Conservation (phyloP, 2,329 filamentous ascomycete genomes). For the Aschersonia sp. region DNA sequence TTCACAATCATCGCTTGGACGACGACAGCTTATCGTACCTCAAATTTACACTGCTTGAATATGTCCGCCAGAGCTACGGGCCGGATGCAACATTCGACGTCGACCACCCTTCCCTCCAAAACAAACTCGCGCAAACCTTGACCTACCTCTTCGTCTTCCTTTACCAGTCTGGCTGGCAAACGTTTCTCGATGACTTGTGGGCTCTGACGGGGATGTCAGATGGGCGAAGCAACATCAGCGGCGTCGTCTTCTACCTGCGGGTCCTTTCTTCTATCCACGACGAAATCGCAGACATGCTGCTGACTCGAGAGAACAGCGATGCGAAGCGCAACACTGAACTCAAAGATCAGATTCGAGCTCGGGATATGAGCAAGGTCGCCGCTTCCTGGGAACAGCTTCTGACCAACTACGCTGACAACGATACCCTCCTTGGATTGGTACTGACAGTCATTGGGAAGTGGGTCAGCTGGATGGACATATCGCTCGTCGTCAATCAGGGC, state of each 20-base stretch:
- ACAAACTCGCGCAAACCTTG: conserved; percentile 91
- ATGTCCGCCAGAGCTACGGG: conserved; percentile 64
- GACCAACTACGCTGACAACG: conserved; percentile 57
- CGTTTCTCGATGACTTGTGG: conserved; percentile 83
- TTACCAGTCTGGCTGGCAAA: conserved; percentile 76
- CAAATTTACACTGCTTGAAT: conserved; percentile 68
- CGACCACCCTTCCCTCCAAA: conserved; percentile 71
- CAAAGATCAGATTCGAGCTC: conserved; percentile 76
- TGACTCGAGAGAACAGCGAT: conserved; percentile 64
- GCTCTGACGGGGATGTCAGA: conserved; percentile 52
- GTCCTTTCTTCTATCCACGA: conserved; percentile 85
- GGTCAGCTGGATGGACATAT: conserved; percentile 98
- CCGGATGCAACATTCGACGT: conserved; percentile 39
- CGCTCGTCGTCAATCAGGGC: conserved; percentile 75
- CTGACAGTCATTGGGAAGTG: conserved; percentile 88
- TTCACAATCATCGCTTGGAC: conserved; percentile 68
- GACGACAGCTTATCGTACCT: conserved; percentile 56
- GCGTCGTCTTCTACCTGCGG: conserved; percentile 76
- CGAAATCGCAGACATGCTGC: conserved; percentile 86
- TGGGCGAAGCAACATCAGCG: conserved; percentile 54
- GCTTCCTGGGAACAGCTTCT: conserved; percentile 86
- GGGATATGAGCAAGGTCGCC: conserved; percentile 81
- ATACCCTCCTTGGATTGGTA: conserved; percentile 69
- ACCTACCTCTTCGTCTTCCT: conserved; percentile 84
- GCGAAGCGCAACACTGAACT: conserved; percentile 75